phyloP scores from a whole-genome alignment of 257 asterid species.

The Solanum chiquidenum region DNA sequence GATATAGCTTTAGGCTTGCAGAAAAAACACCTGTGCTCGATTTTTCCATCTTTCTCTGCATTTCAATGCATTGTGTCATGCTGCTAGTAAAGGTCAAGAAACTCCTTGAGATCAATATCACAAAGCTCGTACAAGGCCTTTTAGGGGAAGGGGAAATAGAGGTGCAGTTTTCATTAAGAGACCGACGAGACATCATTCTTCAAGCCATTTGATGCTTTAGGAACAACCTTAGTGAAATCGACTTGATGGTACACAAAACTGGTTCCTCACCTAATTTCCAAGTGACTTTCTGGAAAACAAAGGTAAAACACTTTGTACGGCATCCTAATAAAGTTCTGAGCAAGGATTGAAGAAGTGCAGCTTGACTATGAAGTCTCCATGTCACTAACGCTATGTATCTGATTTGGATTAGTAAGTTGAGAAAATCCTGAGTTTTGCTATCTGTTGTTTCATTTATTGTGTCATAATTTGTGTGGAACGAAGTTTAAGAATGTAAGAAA shows the following conservation, averaged over 20 bases:
- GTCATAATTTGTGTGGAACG: background rate
- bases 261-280: background rate
- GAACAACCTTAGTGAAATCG: background rate
- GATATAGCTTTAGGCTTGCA: conserved; percentile 54
- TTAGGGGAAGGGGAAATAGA: background rate
- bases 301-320: background rate
- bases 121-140: background rate
- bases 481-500: background rate
- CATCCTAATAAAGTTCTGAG: background rate
- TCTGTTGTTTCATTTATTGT: background rate
- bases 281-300: background rate
- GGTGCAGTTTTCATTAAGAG: background rate
- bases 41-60: conserved; percentile 87
- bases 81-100: background rate
- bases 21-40: conserved; percentile 53
- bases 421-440: background rate
- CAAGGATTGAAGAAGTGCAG: background rate
- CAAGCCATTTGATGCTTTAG: background rate
- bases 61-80: conserved; percentile 7
- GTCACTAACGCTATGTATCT: background rate
- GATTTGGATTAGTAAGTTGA: background rate
- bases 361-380: background rate
- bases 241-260: background rate
- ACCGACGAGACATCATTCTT: background rate
- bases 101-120: background rate